phyloP scores from a whole-genome alignment of 2,329 filamentous ascomycete species.

The Microdochium bolleyi region DNA sequence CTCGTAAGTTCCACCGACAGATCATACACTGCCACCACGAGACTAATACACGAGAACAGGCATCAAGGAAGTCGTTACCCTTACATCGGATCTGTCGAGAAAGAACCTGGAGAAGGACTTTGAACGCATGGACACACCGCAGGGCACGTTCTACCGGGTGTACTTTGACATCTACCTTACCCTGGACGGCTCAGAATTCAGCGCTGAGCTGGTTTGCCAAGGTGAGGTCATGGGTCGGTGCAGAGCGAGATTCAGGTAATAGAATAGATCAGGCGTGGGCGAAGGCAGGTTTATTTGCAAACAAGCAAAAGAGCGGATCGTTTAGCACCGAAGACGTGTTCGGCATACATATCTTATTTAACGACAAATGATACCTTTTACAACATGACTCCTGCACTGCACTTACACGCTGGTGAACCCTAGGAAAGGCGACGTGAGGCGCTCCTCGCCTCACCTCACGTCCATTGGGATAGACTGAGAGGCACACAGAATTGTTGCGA shows the following conservation, averaged over 20 bases:
- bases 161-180: constrained; percentile 82
- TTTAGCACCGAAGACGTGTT: not conserved
- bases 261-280: not conserved
- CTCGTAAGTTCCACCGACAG: constrained; percentile 60
- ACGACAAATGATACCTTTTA: constrained; percentile 1
- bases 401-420: not conserved
- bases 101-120: constrained; percentile 99
- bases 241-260: constrained; percentile 74
- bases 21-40: constrained; percentile 11
- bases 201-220: constrained; percentile 96
- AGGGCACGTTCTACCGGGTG: constrained; percentile 88
- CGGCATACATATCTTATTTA: not conserved
- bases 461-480: too few species aligned
- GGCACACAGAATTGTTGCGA: too few species aligned
- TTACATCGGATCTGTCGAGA: constrained; percentile 91
- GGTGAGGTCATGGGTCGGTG: constrained; percentile 98
- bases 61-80: constrained; percentile 97
- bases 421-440: too few species aligned
- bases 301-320: not conserved
- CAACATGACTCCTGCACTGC: not conserved
- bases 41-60: constrained; percentile 42
- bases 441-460: too few species aligned
- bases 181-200: constrained; percentile 95
- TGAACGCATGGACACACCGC: constrained; percentile 96
- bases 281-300: not conserved